Evolutionary conservation across 805 yeast genomes (phyloP), one percentile per base, ranked within the genome.

Genomic region (Candida ponderosae): DNA sequence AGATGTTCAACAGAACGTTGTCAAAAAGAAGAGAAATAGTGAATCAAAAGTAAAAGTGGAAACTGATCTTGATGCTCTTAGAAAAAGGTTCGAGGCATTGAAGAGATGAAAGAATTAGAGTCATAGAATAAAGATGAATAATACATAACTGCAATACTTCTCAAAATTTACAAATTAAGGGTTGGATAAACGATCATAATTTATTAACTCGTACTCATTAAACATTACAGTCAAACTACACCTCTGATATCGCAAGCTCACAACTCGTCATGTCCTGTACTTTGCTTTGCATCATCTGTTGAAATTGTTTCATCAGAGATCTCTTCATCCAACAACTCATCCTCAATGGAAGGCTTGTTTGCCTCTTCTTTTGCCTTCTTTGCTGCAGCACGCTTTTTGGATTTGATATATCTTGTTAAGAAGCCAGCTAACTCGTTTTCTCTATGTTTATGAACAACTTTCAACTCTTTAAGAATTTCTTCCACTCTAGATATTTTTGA

Each of bases 21-120:
- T 39, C 5, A 55, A 47, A 36, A 50, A 48, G 44, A 54, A 50
- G 37, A 42, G 52, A 10, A 45, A 38, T 35, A 39, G 53, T 39
- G 53, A 46, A 31, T 31, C 40, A 2, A 44, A 40, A 34, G 53
- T 55, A 28, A 46, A 47, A 19, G 57, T 53, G 26, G 63, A 57
- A 23, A 62, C 66, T 36, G 87, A 80, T 38, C 59, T 82, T 34
- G 89, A 81, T 47, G 80, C 73, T 6, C 58, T 84, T 37, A 72
- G 74, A 51, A 81, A 76, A 40, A 63, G 95, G 37, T 83, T 84
- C 59, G 90, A 81, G n/a, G 89, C 89, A 3, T 62, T 88, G 44
- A 83, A 78, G 43, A 66, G 71, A 40, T 60, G 40, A 43, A n/a
- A 9, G 7, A 4, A 9, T 9, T 21, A 21, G 24, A 21, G 7